Evolutionary conservation across 129 eudicot genomes (phyloP), one percentile per base, ranked within the genome.

Genomic region (Flaveria trinervia): DNA sequence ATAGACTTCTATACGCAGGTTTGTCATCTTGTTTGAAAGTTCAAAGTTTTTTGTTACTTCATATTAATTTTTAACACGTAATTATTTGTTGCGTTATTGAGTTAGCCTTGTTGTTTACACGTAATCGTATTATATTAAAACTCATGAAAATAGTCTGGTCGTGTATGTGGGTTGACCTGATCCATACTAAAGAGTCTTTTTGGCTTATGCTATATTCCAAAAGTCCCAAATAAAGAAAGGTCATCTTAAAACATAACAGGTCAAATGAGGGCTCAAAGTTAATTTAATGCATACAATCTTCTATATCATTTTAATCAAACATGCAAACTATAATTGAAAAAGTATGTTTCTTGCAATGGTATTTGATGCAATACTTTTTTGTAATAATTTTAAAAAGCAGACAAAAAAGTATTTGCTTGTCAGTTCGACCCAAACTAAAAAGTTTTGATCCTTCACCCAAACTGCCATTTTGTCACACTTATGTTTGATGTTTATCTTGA

Each of bases 1-100:
- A 87, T 90, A 15, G 97, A 93, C 48, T 88, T 84, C 72, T 93
- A 86, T 75, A 74, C 96, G 39, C 96, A 83, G 96, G 98, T 90
- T 74, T 44, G 74, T 65, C 12, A 2, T 33, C 41, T 79, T 25
- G 14, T 39, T 16, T 10, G 5, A 49, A 12, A 49, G 5, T 49
- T 12, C 5, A 49, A 49, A 12, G 4, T 49, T 13, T 4, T 49
- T 49, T 4, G 49, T 45, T 12, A 10, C 9, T 45, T 9, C 13
- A 12, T 45, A 45, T 1, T 4, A 36, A 0, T 36, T 36, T 5
- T 4, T 36, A 36, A 5, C 41, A 0, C 1, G 7, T 36, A 5
- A 36, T 5, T 36, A 4, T 36, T 36, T 5, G 7, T 36, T 36
- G 41, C 7, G 7, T 36, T 36, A 36, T 4, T 36, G 41, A 36